Base-by-base conservation (phyloP, 345 rosid species). In the Boechera stricta region DNA sequence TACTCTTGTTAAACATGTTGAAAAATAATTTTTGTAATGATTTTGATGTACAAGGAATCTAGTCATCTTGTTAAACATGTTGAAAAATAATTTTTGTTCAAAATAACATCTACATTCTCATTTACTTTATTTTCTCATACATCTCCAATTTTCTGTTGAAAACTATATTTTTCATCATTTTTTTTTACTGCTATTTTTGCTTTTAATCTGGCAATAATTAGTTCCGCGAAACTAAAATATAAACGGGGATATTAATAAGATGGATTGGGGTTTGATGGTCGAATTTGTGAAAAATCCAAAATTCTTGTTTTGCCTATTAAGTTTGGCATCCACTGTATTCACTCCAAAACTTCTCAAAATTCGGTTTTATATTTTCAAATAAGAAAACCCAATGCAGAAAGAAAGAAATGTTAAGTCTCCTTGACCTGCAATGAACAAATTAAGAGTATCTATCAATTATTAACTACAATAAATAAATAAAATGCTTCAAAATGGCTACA, bases 291-390 rank as follows among this genome's bases (percentile, higher is more conserved):
- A 58, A 33, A 58, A 33, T 15, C 67, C 67, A 48, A 45, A 38
- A 62, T 73, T 63, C 53, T 39, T 24, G 7, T 31, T 73, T 16
- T 53, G 53, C 69, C 7, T 16, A 10, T 28, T 29, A 73, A 52
- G 62, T 73, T 73, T 73, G 3, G 69, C 21, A 51, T 71, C 44
- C 35, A 70, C 18, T n/a, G 4, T 26, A 5, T n/a, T 60, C 32
- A 59, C 38, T 32, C 58, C 15, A 28, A 28, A 69, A 13, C 51
- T 45, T 58, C 15, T 11, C 38, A 35, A 47, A 72, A 36, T 11
- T 39, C 10, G 41, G 31, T 26, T 62, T 53, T 38, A 38, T 49
- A 35, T 32, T 41, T 0, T 9, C 42, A 39, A 39, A 9, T 39
- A 11, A 39, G 42, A 11, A 39, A 39, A 39, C 1, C 42, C 42